Base-by-base conservation (phyloP, 148 eudicot species). In the Spergularia bocconei region DNA sequence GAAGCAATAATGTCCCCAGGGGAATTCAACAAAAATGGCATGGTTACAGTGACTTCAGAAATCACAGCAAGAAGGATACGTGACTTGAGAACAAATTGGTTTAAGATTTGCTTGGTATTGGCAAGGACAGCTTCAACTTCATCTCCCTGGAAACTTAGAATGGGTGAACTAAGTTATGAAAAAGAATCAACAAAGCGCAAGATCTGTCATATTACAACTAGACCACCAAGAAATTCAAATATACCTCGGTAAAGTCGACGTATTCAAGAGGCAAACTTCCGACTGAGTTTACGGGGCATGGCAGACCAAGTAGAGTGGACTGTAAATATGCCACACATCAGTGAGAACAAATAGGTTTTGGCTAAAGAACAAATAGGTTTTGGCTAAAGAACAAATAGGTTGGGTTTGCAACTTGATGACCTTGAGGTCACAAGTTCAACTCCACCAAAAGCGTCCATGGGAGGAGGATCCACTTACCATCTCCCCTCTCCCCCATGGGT, bases 41-140 rank as follows among this genome's bases (percentile, higher is more conserved):
- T 20, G 13, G 12, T 7, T 29, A 15, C 23, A 60, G 21, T 44
- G 4, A 29, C 36, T 62, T 11, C 41, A 67, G 15, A 66, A 66
- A 38, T 13, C 23, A 54, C 38, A 47, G 64, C 23, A 53, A 29
- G 52, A 83, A 85, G 96, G 99, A 92, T 95, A 95, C 99, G 79
- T 53, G 97, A 90, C 78, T 90, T 95, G 61, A 63, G 96, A 54
- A 92, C 91, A 81, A 87, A 92, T 73, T 95, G 99, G 79, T 84
- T 89, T 68, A 92, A 87, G 80, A 95, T 92, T 82, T 95, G 92
- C 76, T 92, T 92, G 56, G 97, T 81, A 81, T 95, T 95, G 75
- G 97, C 96, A 82, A 92, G 84, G 74, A 95, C 93, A 67, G 96
- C 99, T 80, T 95, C 99, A 71, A 92, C 96, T 82, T 95, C 91